phyloP scores from a whole-genome alignment of 768 basidiomycete genomes.

The Psilocybe cyanescens region DNA sequence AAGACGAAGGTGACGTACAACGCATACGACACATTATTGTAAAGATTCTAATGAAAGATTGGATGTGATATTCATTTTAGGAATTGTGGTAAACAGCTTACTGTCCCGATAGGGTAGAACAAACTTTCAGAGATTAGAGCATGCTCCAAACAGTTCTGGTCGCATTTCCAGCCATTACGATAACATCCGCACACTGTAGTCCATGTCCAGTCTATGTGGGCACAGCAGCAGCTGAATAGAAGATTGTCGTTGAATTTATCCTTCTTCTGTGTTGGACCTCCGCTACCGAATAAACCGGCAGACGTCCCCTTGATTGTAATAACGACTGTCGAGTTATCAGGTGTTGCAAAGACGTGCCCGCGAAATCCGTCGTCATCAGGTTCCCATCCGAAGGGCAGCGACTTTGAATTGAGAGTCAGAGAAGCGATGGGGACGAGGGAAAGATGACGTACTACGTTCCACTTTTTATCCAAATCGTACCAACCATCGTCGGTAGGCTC shows the following conservation, averaged over 20 bases:
- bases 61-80: conserved; percentile 4
- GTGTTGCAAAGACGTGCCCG: conserved; percentile 88
- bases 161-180: conserved; percentile 79
- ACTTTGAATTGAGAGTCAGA: conserved; percentile 37
- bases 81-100: conserved; percentile 39
- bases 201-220: conserved; percentile 92
- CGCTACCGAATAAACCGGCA: conserved; percentile 70
- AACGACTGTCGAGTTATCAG: conserved; percentile 83
- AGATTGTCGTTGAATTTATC: conserved; percentile 95
- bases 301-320: conserved; percentile 95
- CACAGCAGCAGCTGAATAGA: conserved; percentile 94
- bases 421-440: not conserved
- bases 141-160: conserved; percentile 75
- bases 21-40: conserved; percentile 92
- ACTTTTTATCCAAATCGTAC: conserved; percentile 75
- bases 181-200: conserved; percentile 92
- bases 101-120: conserved; percentile 91
- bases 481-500: conserved; percentile 63
- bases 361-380: conserved; percentile 85
- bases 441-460: conserved; percentile 53
- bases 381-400: conserved; percentile 92
- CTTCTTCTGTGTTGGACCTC: conserved; percentile 85
- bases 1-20: conserved; percentile 48
- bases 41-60: conserved; percentile 69
- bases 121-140: conserved; percentile 79